Base-by-base conservation (phyloP, 805 yeast genomes). In the Clavispora phyllophila region DNA sequence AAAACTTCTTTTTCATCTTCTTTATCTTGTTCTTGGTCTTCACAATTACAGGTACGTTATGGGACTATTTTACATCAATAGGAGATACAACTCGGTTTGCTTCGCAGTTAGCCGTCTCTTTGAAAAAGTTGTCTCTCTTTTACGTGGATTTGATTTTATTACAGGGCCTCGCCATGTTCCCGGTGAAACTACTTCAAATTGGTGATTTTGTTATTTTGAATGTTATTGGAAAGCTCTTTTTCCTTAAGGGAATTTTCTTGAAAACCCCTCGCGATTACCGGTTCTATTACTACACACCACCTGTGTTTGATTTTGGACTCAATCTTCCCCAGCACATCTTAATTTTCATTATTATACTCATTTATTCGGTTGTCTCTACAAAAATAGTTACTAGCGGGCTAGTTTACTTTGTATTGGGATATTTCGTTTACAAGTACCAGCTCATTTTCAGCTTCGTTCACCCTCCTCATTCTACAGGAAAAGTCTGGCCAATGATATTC, bases 151-250 rank as follows among this genome's bases (percentile, higher is more conserved):
- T 78, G 61, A 84, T 84, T 45, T 66, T 84, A 18, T 71, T 84
- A 43, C 93, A 85, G 59, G 93, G 89, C 0, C 53, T 79, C 40
- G 79, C 80, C 1, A 76, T 79, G 81, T 76, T 78, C 50, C 83
- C 83, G 4, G 75, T 78, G 34, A 70, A 76, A 41, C 62, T 78
- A 33, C 61, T 78, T 12, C 84, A 79, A 55, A 61, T 75, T 32
- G 80, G 82, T 15, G 83, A 79, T 55, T 63, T 79, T 27, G 64
- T 70, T 4, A 51, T 73, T 19, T 54, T 77, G 13, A 73, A 75
- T 62, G 51, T 66, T 20, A 41, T 68, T 13, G 67, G 69, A 14
- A 65, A 58, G 47, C 46, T 65, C 17, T 63, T 66, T 39, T 67
- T 75, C 51, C 61, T 61, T 55, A 71, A 59, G 43, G 68, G 46